Evolutionary conservation across 306 rosid species (phyloP).

Genomic region (Citrullus mucosospermus): DNA sequence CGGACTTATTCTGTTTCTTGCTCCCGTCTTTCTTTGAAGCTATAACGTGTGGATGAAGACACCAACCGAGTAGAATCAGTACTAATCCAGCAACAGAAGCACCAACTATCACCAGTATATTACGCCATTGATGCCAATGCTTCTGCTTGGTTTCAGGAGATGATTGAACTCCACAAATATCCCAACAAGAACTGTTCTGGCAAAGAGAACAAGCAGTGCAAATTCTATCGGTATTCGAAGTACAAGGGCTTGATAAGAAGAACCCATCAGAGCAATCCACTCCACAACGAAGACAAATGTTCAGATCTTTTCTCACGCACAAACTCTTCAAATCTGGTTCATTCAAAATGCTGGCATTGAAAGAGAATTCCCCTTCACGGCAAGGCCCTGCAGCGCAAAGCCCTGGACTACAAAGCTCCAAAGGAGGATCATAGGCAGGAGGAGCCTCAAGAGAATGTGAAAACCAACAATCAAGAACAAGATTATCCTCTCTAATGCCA

Average conservation of each 20-base stretch:
- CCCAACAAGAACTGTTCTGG: conserved; percentile 76
- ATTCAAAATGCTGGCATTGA: conserved; percentile 63
- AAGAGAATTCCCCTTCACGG: conserved; percentile 37
- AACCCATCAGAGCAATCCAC: conserved; percentile 63
- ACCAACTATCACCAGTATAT: conserved; percentile 36
- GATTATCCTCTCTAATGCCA: conserved; percentile 76
- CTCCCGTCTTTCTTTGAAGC: conserved; percentile 1
- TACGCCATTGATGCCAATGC: conserved; percentile 38
- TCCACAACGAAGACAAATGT: conserved; percentile 81
- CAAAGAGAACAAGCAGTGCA: conserved; percentile 94
- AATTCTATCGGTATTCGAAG: conserved; percentile 47
- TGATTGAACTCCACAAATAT: conserved; percentile 42
- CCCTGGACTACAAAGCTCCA: conserved; percentile 89
- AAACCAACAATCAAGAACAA: conserved; percentile 78
- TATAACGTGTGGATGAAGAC: conserved; percentile 21
- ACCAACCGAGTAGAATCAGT: conserved; percentile 38
- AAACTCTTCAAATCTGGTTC: conserved; percentile 61
- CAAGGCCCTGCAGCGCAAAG: conserved; percentile 48
- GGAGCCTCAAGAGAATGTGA: conserved; percentile 28
- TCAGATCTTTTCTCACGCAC: conserved; percentile 56
- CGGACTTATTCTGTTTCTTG: conserved; percentile 41
- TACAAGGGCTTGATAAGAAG: conserved; percentile 77
- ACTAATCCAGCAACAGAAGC: conserved; percentile 38
- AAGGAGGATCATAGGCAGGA: conserved; percentile 56
- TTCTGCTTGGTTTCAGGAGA: conserved; percentile 22